Conservation (phyloP, 1,284 basidiomycete genomes). For the Neolentinus lepideus region DNA sequence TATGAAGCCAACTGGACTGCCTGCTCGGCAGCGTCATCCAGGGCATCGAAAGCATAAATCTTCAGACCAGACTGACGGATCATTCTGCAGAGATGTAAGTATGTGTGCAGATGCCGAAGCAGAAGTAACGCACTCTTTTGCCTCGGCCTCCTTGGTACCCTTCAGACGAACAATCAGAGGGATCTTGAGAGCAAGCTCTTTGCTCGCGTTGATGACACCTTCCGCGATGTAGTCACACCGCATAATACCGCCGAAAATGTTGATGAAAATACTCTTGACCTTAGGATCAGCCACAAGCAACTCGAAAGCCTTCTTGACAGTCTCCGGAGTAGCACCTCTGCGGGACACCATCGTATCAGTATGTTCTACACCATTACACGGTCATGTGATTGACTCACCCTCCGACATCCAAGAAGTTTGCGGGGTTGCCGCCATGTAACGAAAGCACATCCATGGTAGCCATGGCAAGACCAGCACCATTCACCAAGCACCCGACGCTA, state of each 20-base stretch:
- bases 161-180: slow-evolving; percentile 94
- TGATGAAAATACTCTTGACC: slow-evolving; percentile 99
- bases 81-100: slow-evolving; percentile 46
- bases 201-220: slow-evolving; percentile 97
- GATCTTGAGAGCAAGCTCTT: slow-evolving; percentile 81
- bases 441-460: slow-evolving; percentile 99
- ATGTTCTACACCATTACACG: background rate
- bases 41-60: slow-evolving; percentile 84
- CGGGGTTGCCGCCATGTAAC: slow-evolving; percentile 92
- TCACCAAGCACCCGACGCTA: slow-evolving; percentile 95
- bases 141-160: slow-evolving; percentile 94
- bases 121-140: slow-evolving; percentile 71
- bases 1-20: slow-evolving; percentile 68
- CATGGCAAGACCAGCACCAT: slow-evolving; percentile 99
- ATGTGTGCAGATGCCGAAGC: background rate
- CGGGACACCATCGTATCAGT: slow-evolving; percentile 8
- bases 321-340: slow-evolving; percentile 94
- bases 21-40: slow-evolving; percentile 81
- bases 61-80: slow-evolving; percentile 89
- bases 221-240: slow-evolving; percentile 96
- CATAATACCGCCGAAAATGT: slow-evolving; percentile 97
- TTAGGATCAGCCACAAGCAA: slow-evolving; percentile 86
- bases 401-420: slow-evolving; percentile 98
- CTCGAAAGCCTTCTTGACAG: slow-evolving; percentile 99
- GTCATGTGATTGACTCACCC: slow-evolving; percentile 49